Base-by-base conservation (phyloP, 1,139 yeast species). In the Blastobotrys petasosporus region DNA sequence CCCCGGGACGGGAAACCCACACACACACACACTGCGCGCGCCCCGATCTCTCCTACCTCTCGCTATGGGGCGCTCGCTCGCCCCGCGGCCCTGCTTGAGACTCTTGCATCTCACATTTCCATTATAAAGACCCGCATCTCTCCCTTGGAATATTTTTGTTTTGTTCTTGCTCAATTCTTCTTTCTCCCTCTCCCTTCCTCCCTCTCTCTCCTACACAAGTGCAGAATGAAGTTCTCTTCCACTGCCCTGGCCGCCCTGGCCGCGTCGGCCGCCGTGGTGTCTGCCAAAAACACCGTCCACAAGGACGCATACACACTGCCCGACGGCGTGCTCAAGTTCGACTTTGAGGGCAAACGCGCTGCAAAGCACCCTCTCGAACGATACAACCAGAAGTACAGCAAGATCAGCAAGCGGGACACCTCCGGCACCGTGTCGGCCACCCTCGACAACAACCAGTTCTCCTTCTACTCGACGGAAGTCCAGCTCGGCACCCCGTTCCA, bases 401-500 rank as follows among this genome's bases (percentile, higher is more conserved):
- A 11, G 34, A 15, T 37, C 37, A 15, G 33, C n/a, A 37, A 37
- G 15, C 38, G 42, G 15, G 35, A 16, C 12, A 20, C 31, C 32
- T 42, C 25, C 8, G 44, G 37, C 25, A 40, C 44, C 2, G 36
- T 46, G 16, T 36, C 36, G 25, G 52, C 54, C 10, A 42, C 48
- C 12, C 43, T 56, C 12, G 37, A 42, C 17, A 60, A 60, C 49
- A 36, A 37, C n/a, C 45, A 49, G 47, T 47, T 49, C 49, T 47
- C 55, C 4, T 55, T 44, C 53, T 75, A 75, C 54, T 59, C 69
- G 32, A 62, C 71, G 15, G 61, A 56, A 5, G 45, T 71, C 29
- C 48, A 54, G 38, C 49, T 71, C 13, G 76, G 76, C 11, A 62
- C 70, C 13, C 68, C 73, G 11, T 52, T 55, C 16, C 73, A 70